These are phyloP conservation scores for Penicillium cosmopolitanum DNA, from an alignment of 495 filamentous ascomycete species.

Conservation along the genomic window DNA sequence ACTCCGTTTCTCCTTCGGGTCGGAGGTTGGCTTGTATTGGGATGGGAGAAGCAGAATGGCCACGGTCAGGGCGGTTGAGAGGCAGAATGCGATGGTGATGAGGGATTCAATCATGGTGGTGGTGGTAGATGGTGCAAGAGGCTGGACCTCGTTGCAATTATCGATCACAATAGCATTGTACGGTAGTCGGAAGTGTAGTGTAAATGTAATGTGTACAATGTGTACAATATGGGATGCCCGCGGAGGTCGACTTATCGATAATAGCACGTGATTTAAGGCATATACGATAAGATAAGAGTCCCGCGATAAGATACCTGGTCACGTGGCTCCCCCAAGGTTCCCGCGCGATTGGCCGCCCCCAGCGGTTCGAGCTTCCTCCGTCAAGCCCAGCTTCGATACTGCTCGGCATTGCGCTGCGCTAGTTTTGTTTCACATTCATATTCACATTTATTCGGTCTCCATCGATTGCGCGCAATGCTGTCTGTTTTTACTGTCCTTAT, in stretches of 20 bases:
- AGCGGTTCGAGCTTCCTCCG: too few relatives aligned
- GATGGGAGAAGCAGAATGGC: slow-evolving; percentile 56
- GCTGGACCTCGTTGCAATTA: neutral
- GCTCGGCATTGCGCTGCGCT: too few relatives aligned
- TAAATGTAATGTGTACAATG: too few relatives aligned
- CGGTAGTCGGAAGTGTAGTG: neutral
- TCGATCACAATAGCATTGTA: too few relatives aligned
- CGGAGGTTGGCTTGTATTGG: slow-evolving; percentile 41
- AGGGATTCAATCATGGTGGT: slow-evolving; percentile 45
- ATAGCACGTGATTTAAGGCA: neutral
- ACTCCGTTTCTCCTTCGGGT: slow-evolving; percentile 27
- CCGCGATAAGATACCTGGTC: too few relatives aligned
- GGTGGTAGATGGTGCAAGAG: neutral
- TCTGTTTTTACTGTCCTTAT: neutral
- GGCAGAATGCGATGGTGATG: slow-evolving; percentile 48
- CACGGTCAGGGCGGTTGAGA: slow-evolving; percentile 54
- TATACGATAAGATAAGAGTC: too few relatives aligned
- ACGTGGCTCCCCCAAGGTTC: too few relatives aligned
- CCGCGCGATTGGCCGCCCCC: too few relatives aligned
- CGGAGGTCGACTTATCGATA: neutral
- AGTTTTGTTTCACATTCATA: too few relatives aligned
- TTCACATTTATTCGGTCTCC: neutral
- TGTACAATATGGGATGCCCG: neutral
- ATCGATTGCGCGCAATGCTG: neutral
- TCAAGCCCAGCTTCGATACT: too few relatives aligned